Evolutionary conservation across 2,329 filamentous ascomycete genomes (phyloP), one percentile per base, ranked within the genome.

Genomic region (Davidsoniella australis): DNA sequence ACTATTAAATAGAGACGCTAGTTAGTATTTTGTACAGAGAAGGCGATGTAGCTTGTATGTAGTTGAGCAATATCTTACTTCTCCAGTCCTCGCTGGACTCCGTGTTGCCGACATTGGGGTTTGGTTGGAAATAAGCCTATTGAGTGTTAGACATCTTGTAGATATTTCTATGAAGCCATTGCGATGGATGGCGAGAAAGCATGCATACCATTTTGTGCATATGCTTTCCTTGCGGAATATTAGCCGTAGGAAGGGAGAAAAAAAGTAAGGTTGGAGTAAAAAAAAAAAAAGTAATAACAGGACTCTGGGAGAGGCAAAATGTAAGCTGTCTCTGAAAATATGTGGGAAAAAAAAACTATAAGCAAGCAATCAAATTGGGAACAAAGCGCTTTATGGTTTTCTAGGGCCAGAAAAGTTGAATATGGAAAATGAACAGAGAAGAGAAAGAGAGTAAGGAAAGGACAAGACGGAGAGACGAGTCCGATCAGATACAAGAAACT

Each of bases 71-170:
- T n/a, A 23, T 63, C 77, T 56, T 72, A 89, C 84, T 84, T 70
- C 85, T 75, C 77, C 83, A 88, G 63, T 91, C 84, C 65, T 91
- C 85, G 51, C 82, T 76, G 55, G 77, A 72, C 47, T 70, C 69
- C 64, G 76, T 78, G 65, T 88, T 82, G 58, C 85, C 85, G 57
- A 88, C 78, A 64, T 82, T 77, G 17, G 50, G 50, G 39, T 52
- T 52, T 18, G 50, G 50, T 44, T 52, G 50, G 41, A 52, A 52
- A 48, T 52, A 52, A 18, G 50, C 47, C 50, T 52, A 14, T 46
- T 41, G 14, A 33, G 8, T 33, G 29, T 33, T 12, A 33, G 29
- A 41, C 18, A 17, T 33, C 8, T 41, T 10, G 29, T n/a, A 41
- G 24, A 43, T 10, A 36, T 16, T 33, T 36, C 29, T 33, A 33